These are phyloP conservation scores for Macadamia tetraphylla DNA, from an alignment of 164 flowering plant genomes.

Conservation along the genomic window DNA sequence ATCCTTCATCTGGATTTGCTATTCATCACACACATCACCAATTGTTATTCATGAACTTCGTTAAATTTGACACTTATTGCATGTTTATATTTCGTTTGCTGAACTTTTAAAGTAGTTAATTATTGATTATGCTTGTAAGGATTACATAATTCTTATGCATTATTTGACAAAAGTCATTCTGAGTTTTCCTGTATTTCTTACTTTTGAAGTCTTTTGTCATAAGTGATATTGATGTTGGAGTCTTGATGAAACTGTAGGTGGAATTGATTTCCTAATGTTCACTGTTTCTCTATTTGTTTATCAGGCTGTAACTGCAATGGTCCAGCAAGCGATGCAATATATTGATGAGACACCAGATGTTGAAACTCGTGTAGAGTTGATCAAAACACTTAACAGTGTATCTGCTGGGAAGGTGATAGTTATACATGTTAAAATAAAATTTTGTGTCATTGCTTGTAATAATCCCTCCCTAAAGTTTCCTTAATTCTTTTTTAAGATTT, in stretches of 20 bases:
- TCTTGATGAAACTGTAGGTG: neutral
- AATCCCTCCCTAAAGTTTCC: neutral
- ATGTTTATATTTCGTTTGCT: too few species aligned
- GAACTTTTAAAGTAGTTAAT: too few species aligned
- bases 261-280: neutral
- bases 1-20: too few species aligned
- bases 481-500: neutral
- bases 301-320: constrained; percentile 1
- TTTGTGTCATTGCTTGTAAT: neutral
- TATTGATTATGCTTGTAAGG: too few species aligned
- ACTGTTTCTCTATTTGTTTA: neutral
- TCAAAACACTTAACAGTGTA: constrained; percentile 2
- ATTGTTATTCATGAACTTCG: too few species aligned
- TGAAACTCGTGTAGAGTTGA: neutral
- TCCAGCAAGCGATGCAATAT: constrained; percentile 2
- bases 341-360: neutral
- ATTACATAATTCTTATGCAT: too few species aligned
- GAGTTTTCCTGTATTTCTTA: too few species aligned
- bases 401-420: constrained; percentile 59
- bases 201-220: too few species aligned
- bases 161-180: too few species aligned
- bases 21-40: too few species aligned
- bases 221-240: neutral
- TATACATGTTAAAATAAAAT: neutral
- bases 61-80: too few species aligned